Evolutionary conservation across 257 asterid genomes (phyloP).

Genomic region (Solanum bukasovii): DNA sequence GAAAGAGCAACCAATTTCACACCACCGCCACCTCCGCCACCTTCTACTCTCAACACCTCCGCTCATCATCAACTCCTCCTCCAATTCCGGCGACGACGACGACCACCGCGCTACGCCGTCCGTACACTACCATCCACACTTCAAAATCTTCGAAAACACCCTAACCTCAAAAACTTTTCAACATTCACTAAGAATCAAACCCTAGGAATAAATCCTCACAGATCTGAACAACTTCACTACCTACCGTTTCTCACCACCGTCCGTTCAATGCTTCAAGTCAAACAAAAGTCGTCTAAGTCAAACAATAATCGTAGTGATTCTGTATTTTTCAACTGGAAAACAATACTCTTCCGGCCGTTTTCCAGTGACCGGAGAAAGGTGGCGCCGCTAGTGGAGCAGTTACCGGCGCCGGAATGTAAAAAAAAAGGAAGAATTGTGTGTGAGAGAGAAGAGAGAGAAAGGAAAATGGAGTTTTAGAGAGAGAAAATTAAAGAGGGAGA

Average conservation of each 20-base stretch:
- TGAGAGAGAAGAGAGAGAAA: background rate
- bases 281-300: background rate
- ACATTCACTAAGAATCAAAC: background rate
- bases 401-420: conserved; percentile 5
- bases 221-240: conserved; percentile 17
- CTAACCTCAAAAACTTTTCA: conserved; percentile 8
- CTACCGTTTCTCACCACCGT: background rate
- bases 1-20: conserved; percentile 60
- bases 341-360: background rate
- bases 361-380: background rate
- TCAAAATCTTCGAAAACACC: conserved; percentile 16
- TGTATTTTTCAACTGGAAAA: background rate
- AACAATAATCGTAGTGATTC: background rate
- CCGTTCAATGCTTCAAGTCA: conserved; percentile 3
- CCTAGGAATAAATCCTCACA: conserved; percentile 9
- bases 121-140: conserved; percentile 62
- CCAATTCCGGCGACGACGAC: conserved; percentile 7
- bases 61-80: conserved; percentile 69
- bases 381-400: background rate
- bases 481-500: background rate
- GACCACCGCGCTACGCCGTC: conserved; percentile 35
- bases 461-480: background rate
- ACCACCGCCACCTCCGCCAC: conserved; percentile 60
- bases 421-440: background rate
- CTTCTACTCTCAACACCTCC: conserved; percentile 41